Evolutionary conservation across 768 basidiomycete species (phyloP).

Genomic region (Lentinula lateritia): DNA sequence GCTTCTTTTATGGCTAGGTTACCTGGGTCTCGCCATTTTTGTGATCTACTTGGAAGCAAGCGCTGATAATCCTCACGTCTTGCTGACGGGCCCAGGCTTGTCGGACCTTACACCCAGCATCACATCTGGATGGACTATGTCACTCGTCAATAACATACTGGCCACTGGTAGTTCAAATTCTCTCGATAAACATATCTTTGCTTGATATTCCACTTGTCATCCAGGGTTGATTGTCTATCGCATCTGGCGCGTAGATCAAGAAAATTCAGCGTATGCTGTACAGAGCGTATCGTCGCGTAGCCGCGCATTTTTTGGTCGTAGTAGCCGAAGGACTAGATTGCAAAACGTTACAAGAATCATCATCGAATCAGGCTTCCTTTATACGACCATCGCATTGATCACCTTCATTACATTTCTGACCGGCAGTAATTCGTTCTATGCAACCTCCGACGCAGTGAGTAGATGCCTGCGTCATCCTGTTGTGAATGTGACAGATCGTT

Average conservation of each 20-base stretch:
- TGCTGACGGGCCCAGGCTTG: background rate
- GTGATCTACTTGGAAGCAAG: slow-evolving; percentile 2
- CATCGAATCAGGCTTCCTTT: slow-evolving; percentile 10
- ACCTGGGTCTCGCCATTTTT: background rate
- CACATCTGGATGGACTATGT: slow-evolving; percentile 2
- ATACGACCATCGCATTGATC: slow-evolving; percentile 7
- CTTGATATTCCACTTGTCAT: background rate
- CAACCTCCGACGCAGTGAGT: background rate
- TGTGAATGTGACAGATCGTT: background rate
- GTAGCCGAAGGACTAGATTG: background rate
- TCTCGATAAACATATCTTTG: background rate
- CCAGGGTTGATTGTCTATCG: slow-evolving; percentile 8
- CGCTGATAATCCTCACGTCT: background rate
- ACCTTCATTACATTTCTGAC: background rate
- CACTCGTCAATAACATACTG: slow-evolving; percentile 7
- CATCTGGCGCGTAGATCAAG: slow-evolving; percentile 8
- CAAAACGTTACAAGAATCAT: slow-evolving; percentile 10
- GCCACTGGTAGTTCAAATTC: slow-evolving; percentile 8
- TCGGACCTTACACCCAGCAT: slow-evolving; percentile 1
- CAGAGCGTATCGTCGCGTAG: background rate
- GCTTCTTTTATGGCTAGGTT: slow-evolving; percentile 4
- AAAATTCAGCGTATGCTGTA: background rate
- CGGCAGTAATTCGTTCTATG: slow-evolving; percentile 9
- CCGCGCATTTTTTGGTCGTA: background rate
- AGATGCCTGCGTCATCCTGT: background rate